A percentile compares a stretch with the other conserved stretches of the same genome.
phyloP scores from a whole-genome alignment of 2,329 filamentous ascomycete genomes.

The Drechslerella stenobrocha region DNA sequence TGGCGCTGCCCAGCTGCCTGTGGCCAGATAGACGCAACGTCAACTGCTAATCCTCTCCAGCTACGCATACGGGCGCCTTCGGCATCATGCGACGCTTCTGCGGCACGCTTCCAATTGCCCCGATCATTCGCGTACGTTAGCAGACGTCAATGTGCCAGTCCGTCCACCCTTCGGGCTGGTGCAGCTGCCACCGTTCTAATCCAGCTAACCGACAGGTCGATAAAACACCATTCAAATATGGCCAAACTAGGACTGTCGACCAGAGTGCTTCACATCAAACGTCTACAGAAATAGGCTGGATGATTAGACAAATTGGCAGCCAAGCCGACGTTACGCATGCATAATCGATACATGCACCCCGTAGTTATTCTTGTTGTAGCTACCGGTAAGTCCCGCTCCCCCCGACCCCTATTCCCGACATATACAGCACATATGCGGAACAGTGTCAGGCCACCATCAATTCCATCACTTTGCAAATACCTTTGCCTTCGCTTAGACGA shows the following conservation, averaged over 20 bases:
- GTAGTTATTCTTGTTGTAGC: neutral
- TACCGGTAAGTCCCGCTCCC: conserved; percentile 12
- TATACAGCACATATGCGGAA: neutral
- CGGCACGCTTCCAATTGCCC: too few species aligned
- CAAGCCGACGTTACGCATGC: neutral
- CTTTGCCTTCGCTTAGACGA: conserved; percentile 31
- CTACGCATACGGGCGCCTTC: neutral
- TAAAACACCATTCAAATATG: too few species aligned
- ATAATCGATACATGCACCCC: neutral
- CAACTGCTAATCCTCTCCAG: neutral
- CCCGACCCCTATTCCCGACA: conserved; percentile 21
- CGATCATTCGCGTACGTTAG: neutral
- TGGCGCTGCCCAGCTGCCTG: neutral
- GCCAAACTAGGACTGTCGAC: too few species aligned
- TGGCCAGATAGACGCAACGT: neutral
- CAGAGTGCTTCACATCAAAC: too few species aligned
- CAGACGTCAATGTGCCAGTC: neutral
- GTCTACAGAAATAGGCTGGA: too few species aligned
- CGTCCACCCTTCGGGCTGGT: neutral
- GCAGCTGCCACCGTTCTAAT: neutral
- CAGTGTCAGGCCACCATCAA: neutral
- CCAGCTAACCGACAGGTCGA: neutral
- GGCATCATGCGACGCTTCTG: neutral
- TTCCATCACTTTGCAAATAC: neutral
- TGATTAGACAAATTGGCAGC: neutral